phyloP scores from a whole-genome alignment of 2,329 filamentous ascomycete species.

The Cadophora gregata region DNA sequence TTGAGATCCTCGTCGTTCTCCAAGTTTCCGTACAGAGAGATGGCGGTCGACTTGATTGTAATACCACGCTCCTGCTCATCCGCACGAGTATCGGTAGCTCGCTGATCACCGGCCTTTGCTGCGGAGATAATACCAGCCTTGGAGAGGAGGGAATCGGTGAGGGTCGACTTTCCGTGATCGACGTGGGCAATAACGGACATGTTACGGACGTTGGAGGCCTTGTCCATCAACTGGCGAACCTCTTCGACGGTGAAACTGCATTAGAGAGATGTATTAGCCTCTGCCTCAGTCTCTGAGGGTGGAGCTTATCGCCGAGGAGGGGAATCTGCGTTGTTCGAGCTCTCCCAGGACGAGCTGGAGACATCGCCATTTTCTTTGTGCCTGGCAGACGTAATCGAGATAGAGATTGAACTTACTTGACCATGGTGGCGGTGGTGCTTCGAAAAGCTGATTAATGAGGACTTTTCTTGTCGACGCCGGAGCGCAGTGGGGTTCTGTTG shows the following conservation, averaged over 20 bases:
- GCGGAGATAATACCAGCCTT: constrained; percentile 99
- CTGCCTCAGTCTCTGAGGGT: background rate
- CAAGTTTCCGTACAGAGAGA: constrained; percentile 93
- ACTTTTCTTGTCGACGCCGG: constrained; percentile 38
- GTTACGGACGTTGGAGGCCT: constrained; percentile 81
- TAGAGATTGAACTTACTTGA: constrained; percentile 79
- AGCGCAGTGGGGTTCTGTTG: constrained; percentile 31
- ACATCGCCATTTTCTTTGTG: constrained; percentile 15
- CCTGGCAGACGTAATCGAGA: background rate
- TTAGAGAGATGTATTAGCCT: constrained; percentile 55
- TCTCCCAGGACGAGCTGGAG: constrained; percentile 6
- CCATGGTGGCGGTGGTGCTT: constrained; percentile 92
- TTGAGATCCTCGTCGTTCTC: constrained; percentile 85
- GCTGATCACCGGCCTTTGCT: constrained; percentile 93
- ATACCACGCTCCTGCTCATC: constrained; percentile 99
- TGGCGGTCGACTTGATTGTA: constrained; percentile 99
- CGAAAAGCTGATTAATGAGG: constrained; percentile 45
- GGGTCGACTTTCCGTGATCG: constrained; percentile 99
- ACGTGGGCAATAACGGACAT: constrained; percentile 99
- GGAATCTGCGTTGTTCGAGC: constrained; percentile 21
- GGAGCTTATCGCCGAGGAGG: constrained; percentile 31
- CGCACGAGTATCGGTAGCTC: constrained; percentile 94
- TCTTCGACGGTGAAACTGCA: constrained; percentile 97
- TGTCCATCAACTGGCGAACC: constrained; percentile 81
- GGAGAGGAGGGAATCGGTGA: constrained; percentile 98